phyloP scores from a whole-genome alignment of 169 alveolate genomes.

The Babesia sp. region DNA sequence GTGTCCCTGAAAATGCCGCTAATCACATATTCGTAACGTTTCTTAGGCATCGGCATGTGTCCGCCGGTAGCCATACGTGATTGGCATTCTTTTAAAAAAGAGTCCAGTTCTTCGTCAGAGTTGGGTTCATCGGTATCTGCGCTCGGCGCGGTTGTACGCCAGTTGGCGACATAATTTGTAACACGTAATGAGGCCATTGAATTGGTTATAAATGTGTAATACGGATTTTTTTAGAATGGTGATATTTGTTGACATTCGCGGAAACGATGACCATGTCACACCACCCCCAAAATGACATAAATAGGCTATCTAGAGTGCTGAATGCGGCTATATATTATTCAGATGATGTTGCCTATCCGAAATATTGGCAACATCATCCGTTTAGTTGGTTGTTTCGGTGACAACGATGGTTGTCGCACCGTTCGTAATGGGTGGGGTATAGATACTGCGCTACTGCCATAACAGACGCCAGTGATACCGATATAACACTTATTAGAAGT shows the following conservation, averaged over 20 bases:
- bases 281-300: no score
- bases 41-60: neutral
- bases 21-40: constrained; percentile 16
- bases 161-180: neutral
- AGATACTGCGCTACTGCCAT: neutral
- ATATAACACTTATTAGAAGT: neutral
- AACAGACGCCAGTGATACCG: neutral
- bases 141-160: constrained; percentile 15
- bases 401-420: neutral
- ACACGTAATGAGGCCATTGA: neutral
- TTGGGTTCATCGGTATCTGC: neutral
- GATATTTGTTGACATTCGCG: no score
- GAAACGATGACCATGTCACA: no score
- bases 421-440: constrained; percentile 1
- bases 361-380: neutral
- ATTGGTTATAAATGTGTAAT: no score
- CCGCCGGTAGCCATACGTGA: neutral
- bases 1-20: constrained; percentile 37
- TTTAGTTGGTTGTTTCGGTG: neutral
- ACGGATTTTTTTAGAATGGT: no score
- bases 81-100: constrained; percentile 1
- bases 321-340: neutral
- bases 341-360: neutral
- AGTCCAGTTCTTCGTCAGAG: constrained; percentile 25
- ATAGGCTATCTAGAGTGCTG: no score